These are phyloP conservation scores for Scutellaria galericulata DNA, from an alignment of 257 asterid genomes.

Conservation along the genomic window DNA sequence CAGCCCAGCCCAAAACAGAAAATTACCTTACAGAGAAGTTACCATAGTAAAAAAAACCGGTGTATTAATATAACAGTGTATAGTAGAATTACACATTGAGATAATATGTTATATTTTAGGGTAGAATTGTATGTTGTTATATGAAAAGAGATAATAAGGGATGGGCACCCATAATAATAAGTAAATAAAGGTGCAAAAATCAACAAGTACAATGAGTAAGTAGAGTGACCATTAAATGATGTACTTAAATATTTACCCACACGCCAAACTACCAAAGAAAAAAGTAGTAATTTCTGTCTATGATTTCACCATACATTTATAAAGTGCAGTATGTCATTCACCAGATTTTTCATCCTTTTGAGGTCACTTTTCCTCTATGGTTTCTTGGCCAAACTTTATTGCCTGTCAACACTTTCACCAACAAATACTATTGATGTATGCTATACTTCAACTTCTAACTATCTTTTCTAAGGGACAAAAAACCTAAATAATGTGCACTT, in stretches of 20 bases:
- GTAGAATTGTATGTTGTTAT: too few species aligned
- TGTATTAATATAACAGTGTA: too few species aligned
- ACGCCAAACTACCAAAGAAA: neutral
- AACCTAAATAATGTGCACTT: too few species aligned
- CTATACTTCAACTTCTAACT: neutral
- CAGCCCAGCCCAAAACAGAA: too few species aligned
- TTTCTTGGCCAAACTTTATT: neutral
- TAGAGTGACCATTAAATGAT: conserved; percentile 16
- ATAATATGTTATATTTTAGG: too few species aligned
- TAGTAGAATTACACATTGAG: too few species aligned
- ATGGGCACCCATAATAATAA: neutral
- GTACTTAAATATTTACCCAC: conserved; percentile 8
- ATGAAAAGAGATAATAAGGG: too few species aligned
- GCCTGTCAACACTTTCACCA: conserved; percentile 23
- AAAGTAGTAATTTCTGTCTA: conserved; percentile 17
- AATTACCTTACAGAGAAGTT: too few species aligned
- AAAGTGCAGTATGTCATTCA: conserved; percentile 23
- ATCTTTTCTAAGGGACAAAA: neutral
- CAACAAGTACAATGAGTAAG: conserved; percentile 19
- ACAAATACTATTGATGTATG: neutral
- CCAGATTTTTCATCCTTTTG: conserved; percentile 21
- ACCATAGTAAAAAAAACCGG: too few species aligned
- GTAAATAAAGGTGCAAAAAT: neutral
- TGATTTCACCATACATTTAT: conserved; percentile 14
- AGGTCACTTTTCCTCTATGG: too few species aligned